These are phyloP conservation scores for Amylostereum chailletii DNA, from an alignment of 1,284 basidiomycete genomes.

Conservation along the genomic window DNA sequence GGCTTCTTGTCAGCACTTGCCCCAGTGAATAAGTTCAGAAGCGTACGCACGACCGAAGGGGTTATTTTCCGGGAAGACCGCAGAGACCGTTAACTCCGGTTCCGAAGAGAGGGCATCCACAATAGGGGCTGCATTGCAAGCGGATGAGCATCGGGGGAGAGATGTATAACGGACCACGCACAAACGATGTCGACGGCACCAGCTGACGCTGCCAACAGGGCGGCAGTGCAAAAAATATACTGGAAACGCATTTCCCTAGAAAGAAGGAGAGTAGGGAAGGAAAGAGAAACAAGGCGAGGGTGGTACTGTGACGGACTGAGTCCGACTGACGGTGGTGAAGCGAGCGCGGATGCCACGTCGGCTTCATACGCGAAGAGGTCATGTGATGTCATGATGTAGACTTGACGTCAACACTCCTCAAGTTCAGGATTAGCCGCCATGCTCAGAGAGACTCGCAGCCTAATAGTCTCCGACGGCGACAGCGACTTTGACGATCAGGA, in stretches of 20 bases:
- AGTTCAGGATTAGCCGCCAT: too few species aligned
- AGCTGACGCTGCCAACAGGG: not conserved
- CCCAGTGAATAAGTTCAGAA: conserved; percentile 10
- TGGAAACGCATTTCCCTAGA: not conserved
- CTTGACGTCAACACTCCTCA: too few species aligned
- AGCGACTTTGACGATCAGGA: too few species aligned
- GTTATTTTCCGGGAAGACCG: conserved; percentile 70
- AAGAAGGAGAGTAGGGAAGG: not conserved
- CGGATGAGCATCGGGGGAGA: not conserved
- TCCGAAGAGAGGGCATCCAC: conserved; percentile 19
- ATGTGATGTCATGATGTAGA: not conserved
- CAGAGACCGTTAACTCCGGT: conserved; percentile 52
- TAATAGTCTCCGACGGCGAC: too few species aligned
- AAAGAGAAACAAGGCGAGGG: not conserved
- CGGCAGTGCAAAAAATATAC: not conserved
- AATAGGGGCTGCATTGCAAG: conserved; percentile 12
- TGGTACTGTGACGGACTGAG: not conserved
- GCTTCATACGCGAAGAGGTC: not conserved
- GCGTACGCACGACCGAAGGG: conserved; percentile 70
- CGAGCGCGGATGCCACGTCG: not conserved
- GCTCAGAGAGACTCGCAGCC: too few species aligned
- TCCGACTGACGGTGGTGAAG: not conserved
- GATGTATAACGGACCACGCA: not conserved
- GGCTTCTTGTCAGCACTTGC: not conserved
- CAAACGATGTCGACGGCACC: not conserved